Conservation (phyloP, 148 eudicot species). For the Hydrangea macrophylla region DNA sequence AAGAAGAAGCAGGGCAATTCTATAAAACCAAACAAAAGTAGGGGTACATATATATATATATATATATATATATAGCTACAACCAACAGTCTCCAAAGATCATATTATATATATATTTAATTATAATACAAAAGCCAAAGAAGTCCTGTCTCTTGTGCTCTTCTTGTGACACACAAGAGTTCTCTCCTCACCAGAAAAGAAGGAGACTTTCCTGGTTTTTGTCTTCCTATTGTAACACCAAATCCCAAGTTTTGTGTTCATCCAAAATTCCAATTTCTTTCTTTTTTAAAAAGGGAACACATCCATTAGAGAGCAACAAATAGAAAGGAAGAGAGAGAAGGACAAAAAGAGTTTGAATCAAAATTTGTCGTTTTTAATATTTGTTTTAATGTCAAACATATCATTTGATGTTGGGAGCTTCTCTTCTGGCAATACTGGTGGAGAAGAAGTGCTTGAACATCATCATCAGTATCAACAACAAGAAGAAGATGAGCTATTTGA, state of each 20-base stretch:
- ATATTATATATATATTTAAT: background rate
- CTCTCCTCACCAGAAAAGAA: background rate
- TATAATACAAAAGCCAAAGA: background rate
- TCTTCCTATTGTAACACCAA: constrained; percentile 7
- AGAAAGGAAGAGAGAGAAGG: background rate
- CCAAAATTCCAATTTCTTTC: too few relatives aligned
- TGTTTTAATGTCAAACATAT: constrained; percentile 13
- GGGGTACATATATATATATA: background rate
- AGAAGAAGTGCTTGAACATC: background rate
- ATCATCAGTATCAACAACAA: constrained; percentile 3
- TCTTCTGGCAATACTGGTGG: constrained; percentile 14
- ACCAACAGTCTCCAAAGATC: constrained; percentile 1
- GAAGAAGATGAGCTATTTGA: constrained; percentile 5
- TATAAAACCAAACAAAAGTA: background rate
- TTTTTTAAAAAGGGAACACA: background rate
- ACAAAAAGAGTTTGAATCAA: background rate
- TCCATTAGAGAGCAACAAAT: background rate
- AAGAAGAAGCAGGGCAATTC: background rate
- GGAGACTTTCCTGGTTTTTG: constrained; percentile 13
- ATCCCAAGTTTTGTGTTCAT: constrained; percentile 7
- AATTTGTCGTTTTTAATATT: background rate
- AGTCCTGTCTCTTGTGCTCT: background rate
- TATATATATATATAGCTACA: background rate
- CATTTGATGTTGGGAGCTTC: constrained; percentile 20
- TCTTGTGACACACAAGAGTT: background rate